Evolutionary conservation across 2,329 filamentous ascomycete genomes (phyloP).

Genomic region (Metarhizium brunneum): DNA sequence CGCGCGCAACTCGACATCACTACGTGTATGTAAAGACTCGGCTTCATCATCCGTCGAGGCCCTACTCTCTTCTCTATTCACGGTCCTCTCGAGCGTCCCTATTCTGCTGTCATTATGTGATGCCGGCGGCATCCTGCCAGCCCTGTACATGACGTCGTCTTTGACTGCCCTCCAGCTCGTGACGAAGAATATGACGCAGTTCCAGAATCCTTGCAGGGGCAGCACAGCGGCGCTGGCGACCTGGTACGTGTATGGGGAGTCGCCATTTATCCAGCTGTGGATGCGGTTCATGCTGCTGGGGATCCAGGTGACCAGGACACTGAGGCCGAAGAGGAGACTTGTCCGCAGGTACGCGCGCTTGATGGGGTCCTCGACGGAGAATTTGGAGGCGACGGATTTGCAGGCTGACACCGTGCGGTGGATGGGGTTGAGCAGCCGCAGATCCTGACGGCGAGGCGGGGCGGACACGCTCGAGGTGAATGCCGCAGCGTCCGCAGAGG

Average conservation of each 20-base stretch:
- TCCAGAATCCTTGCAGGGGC: conserved; percentile 74
- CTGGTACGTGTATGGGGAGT: conserved; percentile 54
- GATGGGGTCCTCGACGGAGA: conserved; percentile 39
- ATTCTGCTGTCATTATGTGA: background rate
- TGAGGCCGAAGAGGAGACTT: conserved; percentile 51
- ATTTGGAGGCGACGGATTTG: conserved; percentile 25
- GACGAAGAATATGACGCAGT: conserved; percentile 65
- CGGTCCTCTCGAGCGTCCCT: conserved; percentile 2
- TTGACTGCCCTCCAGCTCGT: conserved; percentile 40
- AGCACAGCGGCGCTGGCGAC: conserved; percentile 62
- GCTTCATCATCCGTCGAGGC: conserved; percentile 19
- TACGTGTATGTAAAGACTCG: conserved; percentile 19
- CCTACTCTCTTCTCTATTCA: conserved; percentile 8
- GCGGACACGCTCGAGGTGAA: conserved; percentile 21
- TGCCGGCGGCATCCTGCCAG: background rate
- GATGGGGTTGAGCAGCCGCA: background rate
- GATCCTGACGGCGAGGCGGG: background rate
- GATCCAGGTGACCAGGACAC: conserved; percentile 53
- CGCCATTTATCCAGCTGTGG: conserved; percentile 50
- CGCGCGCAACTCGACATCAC: conserved; percentile 23
- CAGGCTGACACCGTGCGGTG: conserved; percentile 11
- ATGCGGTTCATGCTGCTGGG: conserved; percentile 66
- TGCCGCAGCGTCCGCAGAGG: conserved; percentile 18
- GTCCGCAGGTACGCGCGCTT: conserved; percentile 53
- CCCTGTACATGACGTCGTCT: conserved; percentile 6